These are phyloP conservation scores for Aspergillus terreus DNA, from an alignment of 2,329 filamentous ascomycete species.

Conservation along the genomic window DNA sequence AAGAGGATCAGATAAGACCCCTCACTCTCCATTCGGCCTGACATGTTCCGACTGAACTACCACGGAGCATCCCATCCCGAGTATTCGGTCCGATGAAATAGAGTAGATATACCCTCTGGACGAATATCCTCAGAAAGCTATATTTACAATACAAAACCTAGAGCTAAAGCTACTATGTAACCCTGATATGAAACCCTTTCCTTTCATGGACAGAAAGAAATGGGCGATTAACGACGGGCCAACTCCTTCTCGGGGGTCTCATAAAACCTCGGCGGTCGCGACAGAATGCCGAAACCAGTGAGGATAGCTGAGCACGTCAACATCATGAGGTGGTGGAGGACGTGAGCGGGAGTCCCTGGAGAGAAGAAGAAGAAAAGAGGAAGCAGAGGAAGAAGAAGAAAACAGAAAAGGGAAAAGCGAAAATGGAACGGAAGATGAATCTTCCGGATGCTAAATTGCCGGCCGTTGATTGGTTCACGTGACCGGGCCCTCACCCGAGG, in stretches of 20 bases:
- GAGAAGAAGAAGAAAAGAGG: conserved; percentile 18
- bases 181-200: conserved; percentile 50
- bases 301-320: conserved; percentile 36
- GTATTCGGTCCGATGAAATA: too few species aligned
- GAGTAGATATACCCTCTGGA: too few species aligned
- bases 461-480: conserved; percentile 35
- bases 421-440: conserved; percentile 30
- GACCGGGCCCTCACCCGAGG: conserved; percentile 37
- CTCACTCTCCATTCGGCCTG: too few species aligned
- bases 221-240: conserved; percentile 50
- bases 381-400: conserved; percentile 8
- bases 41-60: too few species aligned
- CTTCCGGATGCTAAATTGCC: conserved; percentile 36
- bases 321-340: conserved; percentile 37
- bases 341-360: conserved; percentile 39
- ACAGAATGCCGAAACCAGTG: conserved; percentile 46
- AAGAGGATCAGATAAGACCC: not conserved
- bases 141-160: too few species aligned
- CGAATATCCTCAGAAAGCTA: too few species aligned
- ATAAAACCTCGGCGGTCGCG: conserved; percentile 37
- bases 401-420: conserved; percentile 11
- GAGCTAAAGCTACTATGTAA: conserved; percentile 28
- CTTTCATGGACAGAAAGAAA: conserved; percentile 44
- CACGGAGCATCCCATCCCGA: too few species aligned
- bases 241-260: conserved; percentile 39